A percentile compares a stretch with the other conserved stretches of the same genome.
Evolutionary conservation across 176 grass and related monocot genomes (phyloP).

Genomic region (Avena sativa): DNA sequence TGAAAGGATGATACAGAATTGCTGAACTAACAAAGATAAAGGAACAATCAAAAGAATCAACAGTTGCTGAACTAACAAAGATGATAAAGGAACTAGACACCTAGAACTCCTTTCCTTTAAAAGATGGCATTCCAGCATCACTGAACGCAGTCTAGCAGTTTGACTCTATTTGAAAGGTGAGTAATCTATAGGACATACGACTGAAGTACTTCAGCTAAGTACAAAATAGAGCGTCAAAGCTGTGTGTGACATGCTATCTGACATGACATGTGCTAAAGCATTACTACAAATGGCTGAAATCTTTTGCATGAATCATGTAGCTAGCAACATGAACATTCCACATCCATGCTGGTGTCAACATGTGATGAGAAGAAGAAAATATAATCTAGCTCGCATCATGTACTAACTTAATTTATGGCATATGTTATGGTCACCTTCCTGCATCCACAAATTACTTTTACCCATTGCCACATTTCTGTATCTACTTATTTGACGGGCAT

Average conservation of each 20-base stretch:
- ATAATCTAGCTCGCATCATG: not conserved
- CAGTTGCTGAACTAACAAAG: conserved; percentile 16
- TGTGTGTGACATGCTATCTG: not conserved
- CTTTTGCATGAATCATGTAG: not conserved
- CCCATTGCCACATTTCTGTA: not conserved
- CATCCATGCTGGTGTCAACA: not conserved
- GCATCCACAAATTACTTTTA: not conserved
- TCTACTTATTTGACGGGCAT: conserved; percentile 17
- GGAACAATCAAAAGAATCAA: not conserved
- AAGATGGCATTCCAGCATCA: no score
- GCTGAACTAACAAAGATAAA: conserved; percentile 20
- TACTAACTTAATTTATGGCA: not conserved
- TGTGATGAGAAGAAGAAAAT: no score
- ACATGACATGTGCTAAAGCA: conserved; percentile 11
- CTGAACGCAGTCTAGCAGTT: no score
- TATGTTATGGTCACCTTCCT: not conserved
- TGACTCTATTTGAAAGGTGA: not conserved
- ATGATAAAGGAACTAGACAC: conserved; percentile 16
- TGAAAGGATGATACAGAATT: conserved; percentile 45
- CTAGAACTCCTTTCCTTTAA: not conserved
- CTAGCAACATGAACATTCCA: not conserved
- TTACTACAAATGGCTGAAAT: conserved; percentile 10
- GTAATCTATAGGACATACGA: conserved; percentile 34
- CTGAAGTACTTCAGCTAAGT: conserved; percentile 15
- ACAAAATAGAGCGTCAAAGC: not conserved